These are phyloP conservation scores for Podila epicladia DNA, from an alignment of 192 early-diverging fungal species.

Conservation along the genomic window DNA sequence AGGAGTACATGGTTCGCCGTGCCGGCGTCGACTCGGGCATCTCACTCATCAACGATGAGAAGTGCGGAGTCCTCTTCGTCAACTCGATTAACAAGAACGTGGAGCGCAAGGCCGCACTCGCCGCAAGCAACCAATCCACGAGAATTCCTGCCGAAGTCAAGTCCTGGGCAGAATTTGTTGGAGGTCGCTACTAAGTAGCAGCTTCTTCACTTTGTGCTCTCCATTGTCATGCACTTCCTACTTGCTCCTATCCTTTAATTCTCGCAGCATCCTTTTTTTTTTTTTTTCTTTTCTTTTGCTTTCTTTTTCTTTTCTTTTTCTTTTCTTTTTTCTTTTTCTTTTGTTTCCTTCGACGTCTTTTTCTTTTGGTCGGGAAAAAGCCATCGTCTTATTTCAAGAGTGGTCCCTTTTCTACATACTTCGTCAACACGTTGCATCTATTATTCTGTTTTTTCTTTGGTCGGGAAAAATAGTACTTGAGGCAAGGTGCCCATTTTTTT, in stretches of 20 bases:
- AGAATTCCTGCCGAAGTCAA: constrained; percentile 71
- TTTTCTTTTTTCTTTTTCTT: not conserved
- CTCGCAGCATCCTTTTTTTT: not conserved
- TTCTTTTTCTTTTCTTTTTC: not conserved
- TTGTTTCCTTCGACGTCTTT: not conserved
- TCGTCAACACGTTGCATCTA: not conserved
- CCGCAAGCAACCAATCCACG: constrained; percentile 35
- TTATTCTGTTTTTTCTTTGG: constrained; percentile 27
- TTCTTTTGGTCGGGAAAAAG: constrained; percentile 46
- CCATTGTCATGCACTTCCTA: not conserved
- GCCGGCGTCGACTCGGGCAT: constrained; percentile 98
- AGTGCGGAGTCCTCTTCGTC: constrained; percentile 93
- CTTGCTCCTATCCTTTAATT: not conserved
- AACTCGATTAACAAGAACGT: constrained; percentile 75
- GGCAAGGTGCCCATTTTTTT: not conserved
- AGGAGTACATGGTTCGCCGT: constrained; percentile 87
- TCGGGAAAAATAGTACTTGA: constrained; percentile 16
- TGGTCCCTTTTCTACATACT: not conserved
- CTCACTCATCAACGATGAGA: constrained; percentile 94
- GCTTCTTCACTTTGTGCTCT: not conserved
- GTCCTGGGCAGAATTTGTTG: constrained; percentile 76
- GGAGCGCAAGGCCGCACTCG: constrained; percentile 49
- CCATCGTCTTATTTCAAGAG: not conserved
- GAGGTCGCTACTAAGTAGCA: constrained; percentile 46
- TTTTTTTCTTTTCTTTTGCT: constrained; percentile 10